Percentiles rank a stretch among this genome's conserved stretches.
Conservation (phyloP, 208 protist species). For the Trichomonas vaginalis region DNA sequence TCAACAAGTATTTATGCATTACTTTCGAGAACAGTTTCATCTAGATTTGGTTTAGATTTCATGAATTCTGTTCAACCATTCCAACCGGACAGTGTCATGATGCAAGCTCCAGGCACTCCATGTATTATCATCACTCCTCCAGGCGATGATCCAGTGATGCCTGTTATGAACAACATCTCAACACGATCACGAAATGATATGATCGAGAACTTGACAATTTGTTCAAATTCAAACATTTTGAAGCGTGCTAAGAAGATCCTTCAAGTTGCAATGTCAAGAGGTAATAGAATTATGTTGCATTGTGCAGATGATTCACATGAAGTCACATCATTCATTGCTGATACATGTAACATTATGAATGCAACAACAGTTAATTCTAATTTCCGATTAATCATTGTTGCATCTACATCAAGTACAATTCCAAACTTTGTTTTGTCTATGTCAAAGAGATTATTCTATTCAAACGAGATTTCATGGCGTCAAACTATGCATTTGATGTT, state of each 20-base stretch:
- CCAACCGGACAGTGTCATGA: background rate
- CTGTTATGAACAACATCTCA: background rate
- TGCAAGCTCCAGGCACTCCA: background rate
- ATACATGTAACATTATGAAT: background rate
- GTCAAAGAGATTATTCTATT: background rate
- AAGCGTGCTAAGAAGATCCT: background rate
- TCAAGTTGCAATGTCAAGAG: background rate
- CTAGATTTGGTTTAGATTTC: background rate
- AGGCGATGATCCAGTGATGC: background rate
- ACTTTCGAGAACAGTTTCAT: background rate
- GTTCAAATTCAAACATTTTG: background rate
- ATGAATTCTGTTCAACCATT: background rate
- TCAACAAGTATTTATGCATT: background rate
- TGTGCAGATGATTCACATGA: background rate
- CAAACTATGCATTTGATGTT: background rate
- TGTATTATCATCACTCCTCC: background rate
- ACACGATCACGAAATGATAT: background rate
- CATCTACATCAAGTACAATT: background rate
- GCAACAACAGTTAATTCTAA: background rate
- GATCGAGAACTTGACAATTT: background rate
- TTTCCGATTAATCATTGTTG: background rate
- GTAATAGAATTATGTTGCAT: background rate
- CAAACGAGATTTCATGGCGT: background rate
- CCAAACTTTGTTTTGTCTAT: background rate
- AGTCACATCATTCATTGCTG: background rate